Evolutionary conservation across 78 protist species (phyloP), one percentile per base, ranked within the genome.

Genomic region (Dictyostelium firmibasis): DNA sequence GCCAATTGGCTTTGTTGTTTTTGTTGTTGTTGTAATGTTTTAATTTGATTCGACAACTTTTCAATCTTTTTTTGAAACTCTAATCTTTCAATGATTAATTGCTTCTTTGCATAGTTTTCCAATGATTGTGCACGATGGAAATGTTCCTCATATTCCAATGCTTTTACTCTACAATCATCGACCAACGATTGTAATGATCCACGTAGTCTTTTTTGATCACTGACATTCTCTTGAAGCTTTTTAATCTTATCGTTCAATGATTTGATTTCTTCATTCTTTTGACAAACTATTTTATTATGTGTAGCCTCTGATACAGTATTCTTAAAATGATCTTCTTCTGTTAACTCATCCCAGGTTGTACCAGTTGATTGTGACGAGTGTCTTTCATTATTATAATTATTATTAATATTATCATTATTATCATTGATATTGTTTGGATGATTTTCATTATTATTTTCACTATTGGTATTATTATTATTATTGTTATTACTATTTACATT

Each of bases 91-190:
- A 31, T 23, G 0, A 36, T 31, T 29, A 89, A 50, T 69, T 89
- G 82, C 8, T 69, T 81, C 16, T 27, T 78, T 8, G 72, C 77
- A 69, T n/a, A 50, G 1, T 43, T 53, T 60, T 89, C 88, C 8
- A 89, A 18, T 29, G 78, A n/a, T 81, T 89, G 53, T 2, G 74
- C 50, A 20, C 94, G 33, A 81, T 81, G 81, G 23, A 36, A 77
- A 69, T 41, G 47, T 74, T 89, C 94, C 47, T 89, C 94, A 44
- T 67, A 81, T 35, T 50, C 85, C 53, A 89, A 33, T 27, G 41
- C 81, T 14, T 43, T 31, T 18, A 29, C 29, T 33, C 76, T 67
- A 70, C 44, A 44, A n/a, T 69, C 87, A 43, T 89, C 94, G 16
- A 89, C 70, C 7, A 43, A 23, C 1, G 78, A 78, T n/a, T 29